Conservation (phyloP, 2,329 filamentous ascomycete species). For the Dactylellina haptotyla region DNA sequence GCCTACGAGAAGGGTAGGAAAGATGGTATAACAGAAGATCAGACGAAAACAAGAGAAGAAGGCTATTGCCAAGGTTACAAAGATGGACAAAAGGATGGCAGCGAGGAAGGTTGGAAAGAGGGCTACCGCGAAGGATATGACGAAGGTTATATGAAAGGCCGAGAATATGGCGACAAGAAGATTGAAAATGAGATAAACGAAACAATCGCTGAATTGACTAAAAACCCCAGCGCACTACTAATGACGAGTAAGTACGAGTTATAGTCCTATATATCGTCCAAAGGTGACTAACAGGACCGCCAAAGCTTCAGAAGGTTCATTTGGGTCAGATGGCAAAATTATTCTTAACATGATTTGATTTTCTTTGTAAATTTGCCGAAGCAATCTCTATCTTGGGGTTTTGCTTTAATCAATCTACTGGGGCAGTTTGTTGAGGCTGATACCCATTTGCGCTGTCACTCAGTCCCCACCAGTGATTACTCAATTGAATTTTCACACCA, state of each 20-base stretch:
- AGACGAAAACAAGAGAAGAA: conserved; percentile 35
- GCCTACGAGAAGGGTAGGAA: conserved; percentile 43
- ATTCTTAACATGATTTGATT: conserved; percentile 21
- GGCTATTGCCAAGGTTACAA: conserved; percentile 33
- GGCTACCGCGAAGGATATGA: conserved; percentile 37
- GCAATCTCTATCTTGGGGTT: neutral
- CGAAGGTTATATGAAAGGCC: conserved; percentile 43
- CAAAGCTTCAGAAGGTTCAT: neutral
- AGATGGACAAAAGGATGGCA: conserved; percentile 29
- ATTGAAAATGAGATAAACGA: conserved; percentile 50
- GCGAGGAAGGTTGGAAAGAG: conserved; percentile 43
- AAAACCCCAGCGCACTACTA: conserved; percentile 34
- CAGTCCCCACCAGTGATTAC: too few relatives aligned
- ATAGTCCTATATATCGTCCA: neutral
- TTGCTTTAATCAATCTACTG: neutral
- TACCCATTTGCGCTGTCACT: too few relatives aligned
- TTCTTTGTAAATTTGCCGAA: neutral
- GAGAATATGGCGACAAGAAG: conserved; percentile 46
- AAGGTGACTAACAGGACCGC: neutral
- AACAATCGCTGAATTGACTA: conserved; percentile 39
- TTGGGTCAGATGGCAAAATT: neutral
- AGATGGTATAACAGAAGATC: conserved; percentile 29
- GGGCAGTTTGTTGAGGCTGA: neutral
- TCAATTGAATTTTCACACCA: too few relatives aligned
- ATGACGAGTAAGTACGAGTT: conserved; percentile 23